Percentiles rank a stretch among this genome's conserved stretches.
Conservation (phyloP, 495 filamentous ascomycete species). For the Xeromyces bisporus region DNA sequence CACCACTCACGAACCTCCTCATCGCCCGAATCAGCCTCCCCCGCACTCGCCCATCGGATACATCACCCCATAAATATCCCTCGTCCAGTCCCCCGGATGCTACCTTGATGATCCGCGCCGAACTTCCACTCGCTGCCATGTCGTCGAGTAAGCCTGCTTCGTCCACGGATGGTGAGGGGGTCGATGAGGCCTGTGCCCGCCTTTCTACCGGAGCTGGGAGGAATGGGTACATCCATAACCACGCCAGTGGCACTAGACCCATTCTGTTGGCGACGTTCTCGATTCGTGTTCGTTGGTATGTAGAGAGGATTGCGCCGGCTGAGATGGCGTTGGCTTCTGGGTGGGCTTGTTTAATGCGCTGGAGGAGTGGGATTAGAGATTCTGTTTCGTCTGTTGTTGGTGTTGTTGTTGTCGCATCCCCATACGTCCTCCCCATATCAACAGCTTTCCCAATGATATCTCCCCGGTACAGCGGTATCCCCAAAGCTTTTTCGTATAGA, state of each 20-base stretch:
- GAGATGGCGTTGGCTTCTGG: conserved; percentile 71
- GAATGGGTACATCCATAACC: conserved; percentile 78
- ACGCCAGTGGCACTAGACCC: conserved; percentile 63
- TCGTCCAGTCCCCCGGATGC: conserved; percentile 80
- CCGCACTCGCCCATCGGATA: conserved; percentile 36
- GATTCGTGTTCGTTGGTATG: conserved; percentile 86
- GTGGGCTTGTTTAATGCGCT: conserved; percentile 40
- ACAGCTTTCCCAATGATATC: conserved; percentile 52
- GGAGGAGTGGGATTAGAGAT: conserved; percentile 57
- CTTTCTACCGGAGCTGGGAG: conserved; percentile 33
- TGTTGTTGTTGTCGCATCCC: neutral
- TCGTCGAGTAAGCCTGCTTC: conserved; percentile 49
- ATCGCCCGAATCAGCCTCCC: conserved; percentile 42
- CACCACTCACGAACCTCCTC: conserved; percentile 41
- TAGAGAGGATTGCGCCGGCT: conserved; percentile 81
- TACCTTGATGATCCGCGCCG: conserved; percentile 83
- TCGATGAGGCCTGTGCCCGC: neutral
- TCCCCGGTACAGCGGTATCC: conserved; percentile 62
- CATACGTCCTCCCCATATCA: conserved; percentile 40
- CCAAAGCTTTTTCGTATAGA: conserved; percentile 60
- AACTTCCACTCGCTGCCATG: conserved; percentile 60
- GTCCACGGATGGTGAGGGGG: conserved; percentile 11
- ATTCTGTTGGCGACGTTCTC: conserved; percentile 73
- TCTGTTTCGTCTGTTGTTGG: conserved; percentile 61
- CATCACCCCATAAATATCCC: conserved; percentile 66